Base-by-base conservation (phyloP, 1,284 basidiomycete species). In the Mrakiaceae sp. region DNA sequence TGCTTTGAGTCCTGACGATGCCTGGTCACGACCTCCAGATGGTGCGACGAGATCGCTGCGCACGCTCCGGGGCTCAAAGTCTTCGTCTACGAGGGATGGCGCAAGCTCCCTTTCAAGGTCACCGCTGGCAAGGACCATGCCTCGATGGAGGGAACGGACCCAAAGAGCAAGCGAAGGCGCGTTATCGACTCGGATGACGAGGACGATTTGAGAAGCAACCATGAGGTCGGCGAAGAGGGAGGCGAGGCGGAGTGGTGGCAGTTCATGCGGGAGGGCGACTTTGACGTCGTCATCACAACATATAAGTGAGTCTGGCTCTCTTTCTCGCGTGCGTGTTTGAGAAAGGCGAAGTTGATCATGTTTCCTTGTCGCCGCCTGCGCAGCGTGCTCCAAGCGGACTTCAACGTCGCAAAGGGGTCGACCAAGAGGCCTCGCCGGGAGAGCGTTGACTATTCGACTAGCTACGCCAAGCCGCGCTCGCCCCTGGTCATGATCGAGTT, bases 401-500 rank as follows among this genome's bases (percentile, higher is more conserved):
- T 64, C 40, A 14, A 27, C 1, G 63, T 64, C 7, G 63, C 63
- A 27, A 39, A 48, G 4, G 52, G 43, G 47, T 47, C 53, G 5
- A 46, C 11, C 42, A n/a, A 50, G 40, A 47, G 56, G n/a, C 49
- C 60, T 12, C 49, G 63, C 16, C 56, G 63, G 10, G 58, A 12
- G 40, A 49, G 16, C 27, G 52, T 53, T 10, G 50, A 64, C 39
- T 66, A 66, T 56, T 50, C 44, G 44, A n/a, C 46, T 16, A 4
- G 14, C 43, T 44, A 56, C 16, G 27, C 43, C 14, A 61, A 57
- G 40, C 40, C 40, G 0, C 39, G 64, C 11, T 39, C 42, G 7
- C 64, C 64, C 6, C 50, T 66, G 40, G 59, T 66, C 16, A 66
- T 61, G 59, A 16, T 49, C n/a, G 55, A 62, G 49, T 66, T 53